phyloP scores from a whole-genome alignment of 441 rosid species.

The Erysimum pusillum region DNA sequence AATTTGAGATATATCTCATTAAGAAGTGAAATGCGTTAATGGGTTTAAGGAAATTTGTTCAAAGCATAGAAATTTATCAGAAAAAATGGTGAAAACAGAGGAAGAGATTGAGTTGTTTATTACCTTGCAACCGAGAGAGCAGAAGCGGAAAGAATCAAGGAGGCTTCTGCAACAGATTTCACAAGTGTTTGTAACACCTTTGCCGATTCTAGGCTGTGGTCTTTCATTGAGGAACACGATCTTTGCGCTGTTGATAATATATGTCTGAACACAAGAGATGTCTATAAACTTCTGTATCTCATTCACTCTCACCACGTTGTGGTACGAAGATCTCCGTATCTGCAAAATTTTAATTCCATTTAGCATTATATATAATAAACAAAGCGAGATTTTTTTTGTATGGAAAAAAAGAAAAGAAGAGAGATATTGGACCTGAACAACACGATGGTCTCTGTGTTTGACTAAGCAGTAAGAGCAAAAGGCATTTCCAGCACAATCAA shows the following conservation, averaged over 20 bases:
- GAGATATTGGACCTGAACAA: slow-evolving; percentile 79
- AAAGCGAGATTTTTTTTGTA: neutral
- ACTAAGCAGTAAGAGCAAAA: slow-evolving; percentile 73
- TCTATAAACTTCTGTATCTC: slow-evolving; percentile 87
- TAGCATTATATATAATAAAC: too few species aligned
- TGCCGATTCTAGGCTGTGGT: slow-evolving; percentile 90
- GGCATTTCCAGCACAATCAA: slow-evolving; percentile 68
- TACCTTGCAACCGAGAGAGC: slow-evolving; percentile 94
- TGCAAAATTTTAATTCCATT: too few species aligned
- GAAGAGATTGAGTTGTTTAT: neutral
- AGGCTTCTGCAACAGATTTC: slow-evolving; percentile 82
- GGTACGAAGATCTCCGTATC: slow-evolving; percentile 94
- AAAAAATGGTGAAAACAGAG: too few species aligned
- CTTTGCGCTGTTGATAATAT: slow-evolving; percentile 88
- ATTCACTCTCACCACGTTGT: slow-evolving; percentile 81
- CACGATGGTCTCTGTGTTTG: slow-evolving; percentile 69
- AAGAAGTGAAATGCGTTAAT: too few species aligned
- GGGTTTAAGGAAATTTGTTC: too few species aligned
- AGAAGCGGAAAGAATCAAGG: slow-evolving; percentile 88
- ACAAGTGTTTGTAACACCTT: slow-evolving; percentile 90
- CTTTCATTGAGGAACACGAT: slow-evolving; percentile 84
- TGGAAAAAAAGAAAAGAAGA: too few species aligned
- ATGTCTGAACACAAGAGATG: slow-evolving; percentile 81
- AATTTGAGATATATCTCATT: too few species aligned
- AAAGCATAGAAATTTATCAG: too few species aligned